Conservation (phyloP, 2,329 filamentous ascomycete species). For the Xylaria sp. region DNA sequence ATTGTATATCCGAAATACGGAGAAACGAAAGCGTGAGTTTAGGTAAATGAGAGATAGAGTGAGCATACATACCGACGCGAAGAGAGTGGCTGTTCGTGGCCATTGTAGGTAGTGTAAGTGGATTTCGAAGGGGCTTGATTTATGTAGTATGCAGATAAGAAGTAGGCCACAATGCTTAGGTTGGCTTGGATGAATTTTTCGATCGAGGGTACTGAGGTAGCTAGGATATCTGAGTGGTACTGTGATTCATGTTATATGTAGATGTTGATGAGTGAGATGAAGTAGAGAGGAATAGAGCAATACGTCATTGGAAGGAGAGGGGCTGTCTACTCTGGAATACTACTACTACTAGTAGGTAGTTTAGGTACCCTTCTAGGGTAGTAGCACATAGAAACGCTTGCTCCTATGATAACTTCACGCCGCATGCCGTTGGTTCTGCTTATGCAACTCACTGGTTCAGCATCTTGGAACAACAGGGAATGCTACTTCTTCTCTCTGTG, state of each 20-base stretch:
- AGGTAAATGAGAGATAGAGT: neutral
- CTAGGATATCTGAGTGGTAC: neutral
- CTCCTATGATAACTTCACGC: neutral
- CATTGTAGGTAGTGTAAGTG: slow-evolving; percentile 47
- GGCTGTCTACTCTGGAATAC: no score
- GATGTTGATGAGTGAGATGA: neutral
- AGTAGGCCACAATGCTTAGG: no score
- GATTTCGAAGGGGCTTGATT: neutral
- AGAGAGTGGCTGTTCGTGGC: slow-evolving; percentile 58
- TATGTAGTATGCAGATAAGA: no score
- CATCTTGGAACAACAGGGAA: neutral
- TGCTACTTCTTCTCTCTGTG: neutral
- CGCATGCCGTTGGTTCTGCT: no score
- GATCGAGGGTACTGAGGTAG: neutral
- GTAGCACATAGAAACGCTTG: no score
- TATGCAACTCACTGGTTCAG: no score
- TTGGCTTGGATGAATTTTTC: no score
- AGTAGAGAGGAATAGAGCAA: neutral
- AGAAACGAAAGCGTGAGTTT: neutral
- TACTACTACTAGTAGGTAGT: no score
- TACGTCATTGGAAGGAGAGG: neutral
- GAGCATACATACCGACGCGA: slow-evolving; percentile 48
- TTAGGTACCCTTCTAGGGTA: neutral
- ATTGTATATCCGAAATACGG: no score
- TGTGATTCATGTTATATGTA: neutral